phyloP scores from a whole-genome alignment of 306 rosid species.

The Inga oerstediana region DNA sequence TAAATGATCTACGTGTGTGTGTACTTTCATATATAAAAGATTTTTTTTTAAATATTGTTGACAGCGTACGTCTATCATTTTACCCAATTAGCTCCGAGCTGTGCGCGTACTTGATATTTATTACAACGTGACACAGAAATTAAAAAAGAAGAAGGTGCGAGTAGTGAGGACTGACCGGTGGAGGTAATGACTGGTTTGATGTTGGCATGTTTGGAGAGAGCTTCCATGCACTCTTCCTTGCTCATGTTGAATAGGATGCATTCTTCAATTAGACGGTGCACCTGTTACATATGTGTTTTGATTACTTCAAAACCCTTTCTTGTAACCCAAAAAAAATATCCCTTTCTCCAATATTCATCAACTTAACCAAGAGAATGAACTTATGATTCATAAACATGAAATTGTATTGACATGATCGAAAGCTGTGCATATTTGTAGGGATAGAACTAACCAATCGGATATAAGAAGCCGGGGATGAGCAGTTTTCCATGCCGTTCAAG shows the following conservation, averaged over 20 bases:
- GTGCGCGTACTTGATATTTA: neutral
- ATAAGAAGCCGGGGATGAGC: constrained; percentile 72
- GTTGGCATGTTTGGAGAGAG: constrained; percentile 89
- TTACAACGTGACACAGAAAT: neutral
- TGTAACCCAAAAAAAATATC: no score
- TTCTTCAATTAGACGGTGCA: constrained; percentile 92
- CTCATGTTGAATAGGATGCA: constrained; percentile 87
- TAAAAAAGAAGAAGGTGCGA: neutral
- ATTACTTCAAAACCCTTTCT: neutral
- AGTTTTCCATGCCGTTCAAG: constrained; percentile 53
- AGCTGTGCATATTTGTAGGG: neutral
- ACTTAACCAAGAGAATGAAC: neutral
- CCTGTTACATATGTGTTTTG: constrained; percentile 40
- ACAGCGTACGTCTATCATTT: no score
- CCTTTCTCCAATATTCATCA: neutral
- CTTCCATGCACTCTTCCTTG: constrained; percentile 96
- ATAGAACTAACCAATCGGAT: constrained; percentile 73
- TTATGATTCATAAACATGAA: neutral
- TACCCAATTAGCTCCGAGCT: neutral
- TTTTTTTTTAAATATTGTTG: no score
- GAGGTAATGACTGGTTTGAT: constrained; percentile 85
- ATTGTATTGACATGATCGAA: neutral
- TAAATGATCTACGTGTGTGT: neutral
- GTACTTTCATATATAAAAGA: neutral
- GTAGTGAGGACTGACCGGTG: constrained; percentile 54